Percentiles rank a stretch among this genome's conserved stretches.
Evolutionary conservation across 164 flowering plant genomes (phyloP).

Genomic region (Annona cherimola): DNA sequence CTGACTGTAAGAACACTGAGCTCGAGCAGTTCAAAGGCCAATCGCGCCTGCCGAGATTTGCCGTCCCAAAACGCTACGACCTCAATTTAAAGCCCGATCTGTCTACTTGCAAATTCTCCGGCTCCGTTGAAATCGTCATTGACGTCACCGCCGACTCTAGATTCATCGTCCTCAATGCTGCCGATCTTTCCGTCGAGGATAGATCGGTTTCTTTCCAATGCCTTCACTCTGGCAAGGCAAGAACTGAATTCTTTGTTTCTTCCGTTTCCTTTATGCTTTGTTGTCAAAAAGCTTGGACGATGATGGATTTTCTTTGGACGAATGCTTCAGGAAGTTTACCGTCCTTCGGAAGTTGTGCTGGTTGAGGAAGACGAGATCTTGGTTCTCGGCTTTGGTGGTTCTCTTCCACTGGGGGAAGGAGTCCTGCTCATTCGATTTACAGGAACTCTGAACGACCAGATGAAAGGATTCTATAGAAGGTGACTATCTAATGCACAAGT

Average conservation of each 20-base stretch:
- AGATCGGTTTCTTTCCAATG: slow-evolving; percentile 24
- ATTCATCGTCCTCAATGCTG: slow-evolving; percentile 59
- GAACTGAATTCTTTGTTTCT: background rate
- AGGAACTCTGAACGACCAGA: slow-evolving; percentile 74
- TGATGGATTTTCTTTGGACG: background rate
- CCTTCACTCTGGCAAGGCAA: slow-evolving; percentile 5
- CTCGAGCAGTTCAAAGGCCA: slow-evolving; percentile 48
- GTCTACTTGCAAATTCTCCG: slow-evolving; percentile 49
- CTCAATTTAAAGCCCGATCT: slow-evolving; percentile 55
- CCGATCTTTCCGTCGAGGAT: slow-evolving; percentile 37
- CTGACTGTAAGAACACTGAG: slow-evolving; percentile 4
- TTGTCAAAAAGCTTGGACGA: background rate
- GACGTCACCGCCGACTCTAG: slow-evolving; percentile 36
- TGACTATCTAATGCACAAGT: slow-evolving; percentile 8
- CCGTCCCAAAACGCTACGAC: slow-evolving; percentile 57
- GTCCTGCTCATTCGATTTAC: slow-evolving; percentile 37
- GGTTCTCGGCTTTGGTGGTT: slow-evolving; percentile 39
- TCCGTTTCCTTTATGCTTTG: background rate
- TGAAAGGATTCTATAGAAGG: slow-evolving; percentile 97
- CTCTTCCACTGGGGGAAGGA: slow-evolving; percentile 34
- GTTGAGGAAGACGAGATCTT: slow-evolving; percentile 55
- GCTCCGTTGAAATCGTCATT: slow-evolving; percentile 39
- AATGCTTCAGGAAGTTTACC: slow-evolving; percentile 2
- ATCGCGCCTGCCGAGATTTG: slow-evolving; percentile 52
- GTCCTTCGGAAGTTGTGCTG: slow-evolving; percentile 31